phyloP scores from a whole-genome alignment of 1,139 yeast genomes.

The Lodderomyces beijingensis region DNA sequence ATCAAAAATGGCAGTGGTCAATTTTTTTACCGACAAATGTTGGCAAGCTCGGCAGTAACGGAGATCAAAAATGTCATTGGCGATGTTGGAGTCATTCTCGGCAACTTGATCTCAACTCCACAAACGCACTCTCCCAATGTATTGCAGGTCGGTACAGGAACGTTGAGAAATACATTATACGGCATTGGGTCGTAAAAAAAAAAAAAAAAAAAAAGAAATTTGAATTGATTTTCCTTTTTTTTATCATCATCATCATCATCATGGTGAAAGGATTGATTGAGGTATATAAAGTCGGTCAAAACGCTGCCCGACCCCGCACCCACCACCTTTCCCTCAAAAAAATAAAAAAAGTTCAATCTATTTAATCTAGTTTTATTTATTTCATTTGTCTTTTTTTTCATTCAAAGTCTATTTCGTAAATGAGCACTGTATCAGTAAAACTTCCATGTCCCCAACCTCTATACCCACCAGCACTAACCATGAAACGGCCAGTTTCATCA shows the following conservation, averaged over 20 bases:
- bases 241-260: no score
- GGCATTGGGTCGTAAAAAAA: constrained; percentile 1
- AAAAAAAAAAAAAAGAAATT: not conserved
- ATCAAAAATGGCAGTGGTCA: constrained; percentile 16
- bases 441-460: constrained; percentile 89
- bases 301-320: no score
- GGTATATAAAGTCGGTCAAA: no score
- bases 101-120: not conserved
- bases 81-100: constrained; percentile 14
- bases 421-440: constrained; percentile 72
- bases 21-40: constrained; percentile 9
- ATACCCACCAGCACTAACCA: constrained; percentile 90
- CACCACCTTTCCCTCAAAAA: no score
- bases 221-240: not conserved
- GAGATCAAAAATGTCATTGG: constrained; percentile 4
- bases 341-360: no score
- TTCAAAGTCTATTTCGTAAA: constrained; percentile 64
- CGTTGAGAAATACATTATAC: constrained; percentile 21
- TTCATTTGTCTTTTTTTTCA: not conserved
- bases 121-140: constrained; percentile 12
- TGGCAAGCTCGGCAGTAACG: not conserved
- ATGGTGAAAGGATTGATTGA: no score
- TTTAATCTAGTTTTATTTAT: not conserved
- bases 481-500: constrained; percentile 82
- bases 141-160: constrained; percentile 33